A percentile compares a stretch with the other conserved stretches of the same genome.
Conservation (phyloP, 805 yeast species). For the Schizosaccharomyces cryophilus region DNA sequence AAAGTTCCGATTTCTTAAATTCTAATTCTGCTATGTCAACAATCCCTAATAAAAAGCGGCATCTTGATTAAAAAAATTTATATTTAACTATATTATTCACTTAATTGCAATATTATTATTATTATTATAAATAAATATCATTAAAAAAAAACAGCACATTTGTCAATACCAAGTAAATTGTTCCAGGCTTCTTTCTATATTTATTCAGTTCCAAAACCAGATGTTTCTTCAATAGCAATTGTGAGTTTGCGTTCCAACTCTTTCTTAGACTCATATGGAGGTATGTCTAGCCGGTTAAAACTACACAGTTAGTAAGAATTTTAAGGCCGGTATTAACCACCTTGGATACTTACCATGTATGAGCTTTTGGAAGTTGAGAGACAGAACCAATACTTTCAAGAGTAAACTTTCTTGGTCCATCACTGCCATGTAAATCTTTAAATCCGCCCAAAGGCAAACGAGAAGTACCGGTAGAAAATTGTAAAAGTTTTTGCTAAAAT, state of each 20-base stretch:
- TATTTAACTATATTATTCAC: background rate
- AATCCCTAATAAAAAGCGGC: background rate
- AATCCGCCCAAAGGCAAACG: constrained; percentile 97
- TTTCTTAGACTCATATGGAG: constrained; percentile 70
- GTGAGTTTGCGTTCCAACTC: constrained; percentile 72
- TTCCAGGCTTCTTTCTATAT: no score
- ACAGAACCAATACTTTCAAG: constrained; percentile 94
- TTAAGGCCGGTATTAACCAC: background rate
- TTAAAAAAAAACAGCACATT: no score
- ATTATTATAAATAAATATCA: no score
- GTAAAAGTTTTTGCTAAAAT: constrained; percentile 54
- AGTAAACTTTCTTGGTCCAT: constrained; percentile 96
- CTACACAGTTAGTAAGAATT: background rate
- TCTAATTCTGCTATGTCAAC: background rate
- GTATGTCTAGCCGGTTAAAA: constrained; percentile 94
- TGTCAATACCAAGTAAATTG: no score
- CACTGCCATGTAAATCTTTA: constrained; percentile 94
- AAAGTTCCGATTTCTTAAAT: background rate
- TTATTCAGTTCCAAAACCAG: constrained; percentile 94
- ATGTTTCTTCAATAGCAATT: constrained; percentile 93
- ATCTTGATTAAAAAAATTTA: background rate
- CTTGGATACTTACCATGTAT: constrained; percentile 35
- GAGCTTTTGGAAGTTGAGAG: constrained; percentile 81
- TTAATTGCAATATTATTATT: no score
- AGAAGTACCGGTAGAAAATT: constrained; percentile 96